These are phyloP conservation scores for Diophrys appendiculata DNA, from an alignment of 73 alveolate genomes.

Conservation along the genomic window DNA sequence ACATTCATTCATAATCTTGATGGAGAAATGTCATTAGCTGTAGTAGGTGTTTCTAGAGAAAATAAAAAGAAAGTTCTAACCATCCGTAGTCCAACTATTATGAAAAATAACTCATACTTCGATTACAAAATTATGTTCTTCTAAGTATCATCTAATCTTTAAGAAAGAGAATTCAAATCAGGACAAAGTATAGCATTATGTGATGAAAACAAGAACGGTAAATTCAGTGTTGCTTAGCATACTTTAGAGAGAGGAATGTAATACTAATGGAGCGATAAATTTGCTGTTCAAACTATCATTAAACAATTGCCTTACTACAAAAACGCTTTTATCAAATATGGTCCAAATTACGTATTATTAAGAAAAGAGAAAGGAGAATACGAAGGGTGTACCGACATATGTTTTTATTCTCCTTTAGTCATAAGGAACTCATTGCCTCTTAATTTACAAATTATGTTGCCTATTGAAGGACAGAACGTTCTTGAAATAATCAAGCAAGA, in stretches of 20 bases:
- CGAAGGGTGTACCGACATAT: constrained; percentile 36
- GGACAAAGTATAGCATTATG: constrained; percentile 44
- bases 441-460: not conserved
- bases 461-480: not conserved
- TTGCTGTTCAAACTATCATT: not conserved
- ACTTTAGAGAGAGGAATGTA: not conserved
- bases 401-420: constrained; percentile 45
- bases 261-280: constrained; percentile 20
- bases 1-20: not conserved
- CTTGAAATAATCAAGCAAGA: constrained; percentile 33
- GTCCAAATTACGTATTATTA: constrained; percentile 23
- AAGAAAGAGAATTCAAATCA: constrained; percentile 17
- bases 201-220: constrained; percentile 12
- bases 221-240: constrained; percentile 14
- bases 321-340: constrained; percentile 33
- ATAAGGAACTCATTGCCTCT: constrained; percentile 45
- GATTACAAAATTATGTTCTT: constrained; percentile 12
- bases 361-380: constrained; percentile 30
- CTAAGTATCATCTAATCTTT: not conserved
- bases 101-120: constrained; percentile 34
- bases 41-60: constrained; percentile 30
- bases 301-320: not conserved
- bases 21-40: not conserved
- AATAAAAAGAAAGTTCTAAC: constrained; percentile 51
- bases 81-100: constrained; percentile 23